phyloP scores from a whole-genome alignment of 139 green algal genomes.

The Micractinium sp. region DNA sequence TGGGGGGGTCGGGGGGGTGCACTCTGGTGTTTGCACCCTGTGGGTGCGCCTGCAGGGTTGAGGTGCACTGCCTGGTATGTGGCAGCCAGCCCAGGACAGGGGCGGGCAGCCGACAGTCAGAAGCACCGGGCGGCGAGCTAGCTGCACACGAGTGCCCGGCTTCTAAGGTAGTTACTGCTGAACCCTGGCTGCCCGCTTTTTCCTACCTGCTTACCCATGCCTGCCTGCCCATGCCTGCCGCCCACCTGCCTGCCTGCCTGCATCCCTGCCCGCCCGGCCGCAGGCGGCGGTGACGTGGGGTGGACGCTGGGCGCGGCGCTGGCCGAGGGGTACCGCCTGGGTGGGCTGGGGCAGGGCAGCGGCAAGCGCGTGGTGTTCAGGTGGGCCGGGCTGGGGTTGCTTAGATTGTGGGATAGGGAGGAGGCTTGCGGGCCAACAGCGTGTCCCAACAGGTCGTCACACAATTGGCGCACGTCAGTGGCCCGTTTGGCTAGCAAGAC shows the following conservation, averaged over 20 bases:
- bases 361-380: background rate
- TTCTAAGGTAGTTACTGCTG: too few species aligned
- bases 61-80: background rate
- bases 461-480: background rate
- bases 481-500: background rate
- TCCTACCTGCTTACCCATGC: background rate
- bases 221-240: background rate
- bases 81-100: too few species aligned
- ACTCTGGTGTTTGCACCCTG: too few species aligned
- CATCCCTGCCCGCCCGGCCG: background rate
- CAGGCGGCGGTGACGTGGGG: conserved; percentile 56
- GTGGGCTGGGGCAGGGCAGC: background rate
- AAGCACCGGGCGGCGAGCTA: too few species aligned
- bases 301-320: conserved; percentile 87
- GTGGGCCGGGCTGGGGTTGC: background rate
- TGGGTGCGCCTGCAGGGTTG: too few species aligned
- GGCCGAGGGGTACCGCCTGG: conserved; percentile 62
- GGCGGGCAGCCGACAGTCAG: too few species aligned
- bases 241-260: background rate
- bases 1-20: too few species aligned
- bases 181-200: background rate
- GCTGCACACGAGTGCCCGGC: too few species aligned
- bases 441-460: background rate
- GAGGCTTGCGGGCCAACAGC: too few species aligned
- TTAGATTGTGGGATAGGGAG: background rate